Evolutionary conservation across 768 basidiomycete species (phyloP).

Genomic region (Strobilomyces confusus): DNA sequence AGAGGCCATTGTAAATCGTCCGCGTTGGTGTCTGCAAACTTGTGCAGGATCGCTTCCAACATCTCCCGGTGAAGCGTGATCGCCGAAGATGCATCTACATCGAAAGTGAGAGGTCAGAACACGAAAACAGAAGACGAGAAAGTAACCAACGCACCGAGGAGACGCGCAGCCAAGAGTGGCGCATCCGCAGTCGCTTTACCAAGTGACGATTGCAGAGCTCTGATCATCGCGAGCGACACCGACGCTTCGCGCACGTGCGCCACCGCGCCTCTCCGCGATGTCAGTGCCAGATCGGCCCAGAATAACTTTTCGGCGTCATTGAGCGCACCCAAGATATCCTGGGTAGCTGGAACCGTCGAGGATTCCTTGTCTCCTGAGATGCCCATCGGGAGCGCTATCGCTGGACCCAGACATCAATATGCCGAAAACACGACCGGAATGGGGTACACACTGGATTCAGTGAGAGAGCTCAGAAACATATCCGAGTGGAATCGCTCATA

Average conservation of each 20-base stretch:
- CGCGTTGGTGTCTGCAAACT: conserved; percentile 44
- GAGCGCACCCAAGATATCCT: conserved; percentile 59
- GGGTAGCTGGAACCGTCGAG: conserved; percentile 41
- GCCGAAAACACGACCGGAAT: neutral
- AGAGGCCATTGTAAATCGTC: conserved; percentile 80
- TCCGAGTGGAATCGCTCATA: conserved; percentile 78
- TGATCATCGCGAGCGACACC: conserved; percentile 64
- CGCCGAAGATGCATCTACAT: conserved; percentile 65
- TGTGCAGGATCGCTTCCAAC: conserved; percentile 73
- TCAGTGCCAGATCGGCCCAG: conserved; percentile 57
- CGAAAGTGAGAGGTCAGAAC: neutral
- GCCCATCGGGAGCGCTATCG: conserved; percentile 81
- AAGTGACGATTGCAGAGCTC: conserved; percentile 76
- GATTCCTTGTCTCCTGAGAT: conserved; percentile 47
- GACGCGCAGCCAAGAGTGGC: conserved; percentile 53
- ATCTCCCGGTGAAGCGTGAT: conserved; percentile 84
- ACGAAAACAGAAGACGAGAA: neutral
- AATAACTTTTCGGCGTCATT: conserved; percentile 67
- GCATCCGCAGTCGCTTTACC: conserved; percentile 52
- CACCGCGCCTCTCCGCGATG: conserved; percentile 57
- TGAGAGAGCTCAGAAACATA: conserved; percentile 85
- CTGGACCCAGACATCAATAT: conserved; percentile 37
- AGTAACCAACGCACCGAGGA: conserved; percentile 49
- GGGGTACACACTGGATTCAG: conserved; percentile 75
- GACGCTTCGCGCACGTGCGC: conserved; percentile 71